phyloP scores from a whole-genome alignment of 176 grass and related monocot species.

The Puccinellia tenuiflora region DNA sequence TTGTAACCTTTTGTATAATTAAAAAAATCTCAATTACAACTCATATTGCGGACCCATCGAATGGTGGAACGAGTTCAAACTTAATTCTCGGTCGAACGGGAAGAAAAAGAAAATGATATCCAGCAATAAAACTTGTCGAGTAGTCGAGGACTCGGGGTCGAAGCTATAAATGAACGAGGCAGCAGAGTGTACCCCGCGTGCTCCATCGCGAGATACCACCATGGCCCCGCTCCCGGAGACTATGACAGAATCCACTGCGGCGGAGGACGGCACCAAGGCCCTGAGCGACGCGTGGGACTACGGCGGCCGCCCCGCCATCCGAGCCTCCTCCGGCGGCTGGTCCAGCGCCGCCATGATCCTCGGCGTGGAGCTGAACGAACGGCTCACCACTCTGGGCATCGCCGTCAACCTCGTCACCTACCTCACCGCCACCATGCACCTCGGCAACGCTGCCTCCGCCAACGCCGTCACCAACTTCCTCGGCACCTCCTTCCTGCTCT shows the following conservation, averaged over 20 bases:
- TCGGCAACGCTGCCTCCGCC: conserved; percentile 58
- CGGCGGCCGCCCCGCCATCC: conserved; percentile 30
- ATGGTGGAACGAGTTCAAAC: no score
- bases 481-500: conserved; percentile 86
- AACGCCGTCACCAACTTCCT: conserved; percentile 85
- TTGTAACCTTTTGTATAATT: no score
- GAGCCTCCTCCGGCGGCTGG: conserved; percentile 32
- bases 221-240: conserved; percentile 25
- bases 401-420: conserved; percentile 76
- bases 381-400: conserved; percentile 70
- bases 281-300: conserved; percentile 40
- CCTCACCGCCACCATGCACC: conserved; percentile 72
- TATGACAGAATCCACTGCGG: not conserved
- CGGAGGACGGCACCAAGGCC: not conserved
- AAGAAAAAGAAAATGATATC: no score
- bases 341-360: conserved; percentile 45
- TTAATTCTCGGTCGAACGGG: no score
- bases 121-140: no score
- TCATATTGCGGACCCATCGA: no score
- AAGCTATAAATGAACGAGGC: not conserved
- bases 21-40: no score
- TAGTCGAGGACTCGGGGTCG: no score
- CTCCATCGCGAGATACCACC: not conserved
- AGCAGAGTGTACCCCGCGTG: not conserved
- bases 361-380: conserved; percentile 66